Conservation (phyloP, 257 asterid genomes). For the Solanum gracilifrons region DNA sequence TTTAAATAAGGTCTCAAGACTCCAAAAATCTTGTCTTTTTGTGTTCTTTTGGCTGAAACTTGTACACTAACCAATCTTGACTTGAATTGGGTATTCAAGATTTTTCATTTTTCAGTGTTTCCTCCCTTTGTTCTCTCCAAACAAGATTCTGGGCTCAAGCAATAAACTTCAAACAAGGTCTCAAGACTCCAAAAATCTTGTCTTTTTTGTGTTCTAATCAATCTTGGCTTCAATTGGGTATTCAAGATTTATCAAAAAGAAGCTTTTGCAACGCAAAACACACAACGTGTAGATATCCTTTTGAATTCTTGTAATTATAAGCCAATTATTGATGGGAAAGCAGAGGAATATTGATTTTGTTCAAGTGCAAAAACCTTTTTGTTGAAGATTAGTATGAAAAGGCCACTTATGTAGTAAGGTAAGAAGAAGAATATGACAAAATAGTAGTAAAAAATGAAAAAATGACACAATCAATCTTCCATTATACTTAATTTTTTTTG, state of each 20-base stretch:
- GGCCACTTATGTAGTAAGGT: background rate
- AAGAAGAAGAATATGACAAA: background rate
- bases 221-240: background rate
- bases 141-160: background rate
- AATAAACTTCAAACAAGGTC: background rate
- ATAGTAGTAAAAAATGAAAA: background rate
- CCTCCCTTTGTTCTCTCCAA: background rate
- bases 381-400: background rate
- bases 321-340: background rate
- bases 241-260: background rate
- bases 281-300: background rate
- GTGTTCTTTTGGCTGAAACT: background rate
- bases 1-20: background rate
- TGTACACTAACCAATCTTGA: background rate
- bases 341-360: background rate
- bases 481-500: too few relatives aligned
- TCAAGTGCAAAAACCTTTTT: background rate
- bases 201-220: background rate
- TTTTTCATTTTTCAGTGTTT: background rate
- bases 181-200: background rate
- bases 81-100: background rate
- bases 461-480: background rate
- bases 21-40: background rate
- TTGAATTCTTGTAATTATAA: background rate
- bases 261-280: background rate